These are phyloP conservation scores for Myochromella boudieri DNA, from an alignment of 768 basidiomycete genomes.

Conservation along the genomic window DNA sequence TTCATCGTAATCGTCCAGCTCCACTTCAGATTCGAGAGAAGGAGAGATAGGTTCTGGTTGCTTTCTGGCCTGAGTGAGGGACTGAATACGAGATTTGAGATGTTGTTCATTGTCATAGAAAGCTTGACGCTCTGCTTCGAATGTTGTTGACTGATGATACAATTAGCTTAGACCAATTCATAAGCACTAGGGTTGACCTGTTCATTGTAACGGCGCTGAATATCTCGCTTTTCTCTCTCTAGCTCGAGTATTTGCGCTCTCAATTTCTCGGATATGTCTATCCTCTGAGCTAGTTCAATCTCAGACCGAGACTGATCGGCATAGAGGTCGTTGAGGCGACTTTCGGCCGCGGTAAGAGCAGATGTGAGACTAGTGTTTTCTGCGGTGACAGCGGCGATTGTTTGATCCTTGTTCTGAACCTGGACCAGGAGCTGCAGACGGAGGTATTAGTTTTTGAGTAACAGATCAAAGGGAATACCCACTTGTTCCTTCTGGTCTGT, in stretches of 20 bases:
- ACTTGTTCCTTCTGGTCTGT: slow-evolving; percentile 84
- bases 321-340: slow-evolving; percentile 76
- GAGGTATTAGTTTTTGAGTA: slow-evolving; percentile 8
- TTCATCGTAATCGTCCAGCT: slow-evolving; percentile 37
- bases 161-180: slow-evolving; percentile 16
- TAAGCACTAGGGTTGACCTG: slow-evolving; percentile 50
- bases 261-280: slow-evolving; percentile 83
- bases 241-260: slow-evolving; percentile 78
- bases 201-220: slow-evolving; percentile 83
- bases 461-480: slow-evolving; percentile 21
- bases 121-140: slow-evolving; percentile 89
- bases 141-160: slow-evolving; percentile 67
- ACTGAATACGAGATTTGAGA: slow-evolving; percentile 87
- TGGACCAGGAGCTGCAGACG: slow-evolving; percentile 65
- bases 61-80: slow-evolving; percentile 67
- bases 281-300: slow-evolving; percentile 75
- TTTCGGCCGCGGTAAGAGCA: slow-evolving; percentile 65
- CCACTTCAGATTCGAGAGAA: slow-evolving; percentile 39
- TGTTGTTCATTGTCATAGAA: slow-evolving; percentile 95
- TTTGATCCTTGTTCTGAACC: slow-evolving; percentile 77
- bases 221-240: slow-evolving; percentile 86
- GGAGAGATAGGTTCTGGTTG: slow-evolving; percentile 41
- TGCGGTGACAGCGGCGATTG: slow-evolving; percentile 53
- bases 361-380: slow-evolving; percentile 69
- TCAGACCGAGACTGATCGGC: slow-evolving; percentile 81